phyloP scores from a whole-genome alignment of 495 filamentous ascomycete genomes.

The Pseudevernia furfuracea region DNA sequence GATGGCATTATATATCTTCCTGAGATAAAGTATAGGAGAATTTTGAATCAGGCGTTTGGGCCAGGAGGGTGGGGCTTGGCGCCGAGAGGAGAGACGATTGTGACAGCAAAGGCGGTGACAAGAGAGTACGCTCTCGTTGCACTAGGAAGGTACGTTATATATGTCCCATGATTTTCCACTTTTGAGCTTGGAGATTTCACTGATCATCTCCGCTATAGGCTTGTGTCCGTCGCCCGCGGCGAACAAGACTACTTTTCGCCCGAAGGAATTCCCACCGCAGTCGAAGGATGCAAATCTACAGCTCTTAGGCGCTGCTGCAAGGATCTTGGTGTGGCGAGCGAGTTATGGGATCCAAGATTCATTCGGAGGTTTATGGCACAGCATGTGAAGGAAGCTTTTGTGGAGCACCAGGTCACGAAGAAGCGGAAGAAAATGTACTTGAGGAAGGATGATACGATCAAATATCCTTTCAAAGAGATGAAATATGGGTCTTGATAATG shows the following conservation, averaged over 20 bases:
- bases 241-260: slow-evolving; percentile 92
- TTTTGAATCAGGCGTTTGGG: slow-evolving; percentile 85
- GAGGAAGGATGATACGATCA: slow-evolving; percentile 72
- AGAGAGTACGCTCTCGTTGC: slow-evolving; percentile 91
- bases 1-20: slow-evolving; percentile 95
- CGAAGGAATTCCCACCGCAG: slow-evolving; percentile 91
- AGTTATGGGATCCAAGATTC: slow-evolving; percentile 93
- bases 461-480: slow-evolving; percentile 72
- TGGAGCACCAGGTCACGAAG: slow-evolving; percentile 76
- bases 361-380: slow-evolving; percentile 63
- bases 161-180: not conserved
- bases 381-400: slow-evolving; percentile 69
- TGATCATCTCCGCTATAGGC: slow-evolving; percentile 39
- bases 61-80: slow-evolving; percentile 94
- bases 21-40: slow-evolving; percentile 96
- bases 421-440: slow-evolving; percentile 81
- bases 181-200: not conserved
- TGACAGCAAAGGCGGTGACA: slow-evolving; percentile 81
- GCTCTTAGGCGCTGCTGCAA: slow-evolving; percentile 96
- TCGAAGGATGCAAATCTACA: slow-evolving; percentile 95
- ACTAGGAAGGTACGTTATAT: slow-evolving; percentile 63
- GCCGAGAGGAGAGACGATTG: slow-evolving; percentile 81
- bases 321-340: slow-evolving; percentile 88
- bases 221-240: slow-evolving; percentile 86
- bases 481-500: slow-evolving; percentile 30